phyloP scores from a whole-genome alignment of 2,329 filamentous ascomycete species.

The Penicillium sp. region DNA sequence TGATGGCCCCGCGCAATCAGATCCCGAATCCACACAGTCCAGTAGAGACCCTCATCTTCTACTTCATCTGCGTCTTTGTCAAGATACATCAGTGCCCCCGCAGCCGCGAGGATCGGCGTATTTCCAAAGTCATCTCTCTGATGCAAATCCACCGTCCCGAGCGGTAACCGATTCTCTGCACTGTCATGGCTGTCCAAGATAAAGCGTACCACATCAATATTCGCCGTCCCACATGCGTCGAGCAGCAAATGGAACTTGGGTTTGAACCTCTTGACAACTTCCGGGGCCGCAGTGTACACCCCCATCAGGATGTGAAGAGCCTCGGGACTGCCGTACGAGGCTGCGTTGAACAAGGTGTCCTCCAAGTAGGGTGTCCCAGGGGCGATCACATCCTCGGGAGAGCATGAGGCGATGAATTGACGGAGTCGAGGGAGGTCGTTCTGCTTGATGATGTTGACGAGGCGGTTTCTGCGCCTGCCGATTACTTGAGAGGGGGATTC shows the following conservation, averaged over 20 bases:
- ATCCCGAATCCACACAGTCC: not conserved
- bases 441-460: slow-evolving; percentile 3
- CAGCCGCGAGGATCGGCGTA: not conserved
- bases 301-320: not conserved
- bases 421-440: not conserved
- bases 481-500: no score
- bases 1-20: not conserved
- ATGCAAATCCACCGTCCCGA: not conserved
- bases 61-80: not conserved
- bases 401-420: slow-evolving; percentile 1
- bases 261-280: not conserved
- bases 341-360: slow-evolving; percentile 16
- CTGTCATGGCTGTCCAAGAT: not conserved
- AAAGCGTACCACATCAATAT: not conserved
- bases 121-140: not conserved
- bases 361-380: slow-evolving; percentile 3
- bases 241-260: not conserved
- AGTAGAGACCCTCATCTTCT: not conserved
- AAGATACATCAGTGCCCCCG: not conserved
- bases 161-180: not conserved
- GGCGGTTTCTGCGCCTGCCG: not conserved
- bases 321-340: slow-evolving; percentile 10
- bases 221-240: not conserved
- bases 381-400: slow-evolving; percentile 4
- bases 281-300: not conserved